phyloP scores from a whole-genome alignment of 2,329 filamentous ascomycete genomes.

The Plenodomus lindquistii region DNA sequence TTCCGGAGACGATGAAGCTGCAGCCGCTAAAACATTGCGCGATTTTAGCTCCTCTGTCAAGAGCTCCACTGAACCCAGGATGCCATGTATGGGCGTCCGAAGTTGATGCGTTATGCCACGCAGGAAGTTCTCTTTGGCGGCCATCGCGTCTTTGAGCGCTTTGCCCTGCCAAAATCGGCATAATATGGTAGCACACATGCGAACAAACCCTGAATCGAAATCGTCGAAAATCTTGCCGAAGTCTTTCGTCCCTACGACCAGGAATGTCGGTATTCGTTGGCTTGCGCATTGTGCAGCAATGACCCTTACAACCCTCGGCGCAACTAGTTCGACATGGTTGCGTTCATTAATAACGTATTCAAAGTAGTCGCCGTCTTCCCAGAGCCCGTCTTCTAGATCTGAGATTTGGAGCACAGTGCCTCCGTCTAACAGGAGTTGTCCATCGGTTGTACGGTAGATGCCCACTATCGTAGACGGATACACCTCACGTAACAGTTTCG shows the following conservation, averaged over 20 bases:
- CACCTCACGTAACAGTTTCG: slow-evolving; percentile 32
- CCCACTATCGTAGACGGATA: slow-evolving; percentile 43
- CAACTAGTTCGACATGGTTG: slow-evolving; percentile 39
- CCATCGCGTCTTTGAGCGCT: slow-evolving; percentile 47
- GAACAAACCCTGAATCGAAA: slow-evolving; percentile 52
- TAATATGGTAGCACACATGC: slow-evolving; percentile 46
- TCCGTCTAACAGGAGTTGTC: slow-evolving; percentile 28
- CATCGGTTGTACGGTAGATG: slow-evolving; percentile 29
- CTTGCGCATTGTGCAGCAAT: slow-evolving; percentile 45
- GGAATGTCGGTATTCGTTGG: slow-evolving; percentile 33
- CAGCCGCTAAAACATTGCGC: slow-evolving; percentile 16
- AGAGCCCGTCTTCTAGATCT: slow-evolving; percentile 46
- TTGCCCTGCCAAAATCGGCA: slow-evolving; percentile 46
- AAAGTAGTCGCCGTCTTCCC: slow-evolving; percentile 50
- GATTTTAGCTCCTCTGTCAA: slow-evolving; percentile 48
- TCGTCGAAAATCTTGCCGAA: slow-evolving; percentile 53
- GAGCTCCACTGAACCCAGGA: slow-evolving; percentile 49
- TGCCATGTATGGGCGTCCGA: slow-evolving; percentile 54
- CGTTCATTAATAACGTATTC: slow-evolving; percentile 44
- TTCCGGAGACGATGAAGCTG: slow-evolving; percentile 12
- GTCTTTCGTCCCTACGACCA: slow-evolving; percentile 49
- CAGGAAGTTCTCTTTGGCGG: slow-evolving; percentile 52
- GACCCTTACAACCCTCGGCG: slow-evolving; percentile 42
- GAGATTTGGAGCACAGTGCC: slow-evolving; percentile 28
- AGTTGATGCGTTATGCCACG: slow-evolving; percentile 54